Evolutionary conservation across 2,329 filamentous ascomycete species (phyloP), one percentile per base, ranked within the genome.

Genomic region (Aspergillus neoniger): DNA sequence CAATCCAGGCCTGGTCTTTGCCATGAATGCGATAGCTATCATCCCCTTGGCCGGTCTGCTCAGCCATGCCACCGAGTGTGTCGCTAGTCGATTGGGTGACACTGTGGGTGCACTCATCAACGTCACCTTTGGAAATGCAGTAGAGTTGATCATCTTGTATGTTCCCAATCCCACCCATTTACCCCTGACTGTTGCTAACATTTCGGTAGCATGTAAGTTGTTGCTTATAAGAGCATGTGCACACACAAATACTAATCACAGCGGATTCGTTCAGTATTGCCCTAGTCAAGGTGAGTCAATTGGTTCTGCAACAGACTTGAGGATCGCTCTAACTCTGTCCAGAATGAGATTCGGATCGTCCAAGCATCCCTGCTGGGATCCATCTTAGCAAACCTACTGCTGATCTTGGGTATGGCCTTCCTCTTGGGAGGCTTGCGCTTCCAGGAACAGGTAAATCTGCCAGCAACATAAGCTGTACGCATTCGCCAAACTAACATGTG

Each of bases 401-500:
- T 96, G 62, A 96, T 96, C 71, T 79, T 97, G 68, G 93, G 93
- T 70, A 96, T 96, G 92, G 88, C 88, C 59, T 96, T 97, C 76
- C 84, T 96, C 55, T 79, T 96, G 23, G 93, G 93, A 71, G 93
- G 92, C 64, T 80, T 96, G 57, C 88, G 92, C 64, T 96, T 87
- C 76, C 89, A 90, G 73, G 93, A 97, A 80, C 93, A 96, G 81
- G 87, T 87, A 70, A 63, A 79, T 67, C 17, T 7, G 2, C 8
- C 12, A 6, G 19, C 4, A n/a, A 23, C 9, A 12, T 36, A 12
- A 36, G 10, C 25, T 48, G 3, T 10, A 10, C 36, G 15, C 10
- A 14, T 21, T 2, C 2, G 5, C 4, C 15, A 9, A 12, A 38
- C 48, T 60, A 48, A 60, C 5, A 6, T 36, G 2, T 19, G 5